A percentile compares a stretch with the other conserved stretches of the same genome.
phyloP scores from a whole-genome alignment of 495 filamentous ascomycete genomes.

The Podospora pseudocomata region DNA sequence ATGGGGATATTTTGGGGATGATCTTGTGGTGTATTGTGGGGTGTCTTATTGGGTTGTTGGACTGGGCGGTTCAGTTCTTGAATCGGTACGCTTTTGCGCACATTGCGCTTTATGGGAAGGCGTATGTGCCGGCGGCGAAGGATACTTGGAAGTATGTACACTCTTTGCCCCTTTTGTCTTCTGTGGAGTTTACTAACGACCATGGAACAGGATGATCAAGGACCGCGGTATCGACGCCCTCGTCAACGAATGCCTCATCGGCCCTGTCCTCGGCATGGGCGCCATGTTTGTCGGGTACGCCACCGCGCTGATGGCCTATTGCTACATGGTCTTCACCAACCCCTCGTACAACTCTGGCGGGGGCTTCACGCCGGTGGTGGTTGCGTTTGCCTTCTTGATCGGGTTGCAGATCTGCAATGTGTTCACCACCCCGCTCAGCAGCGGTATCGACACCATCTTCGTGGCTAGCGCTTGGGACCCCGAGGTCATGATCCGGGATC shows the following conservation, averaged over 20 bases:
- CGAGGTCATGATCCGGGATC: conserved; percentile 75
- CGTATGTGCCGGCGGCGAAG: conserved; percentile 80
- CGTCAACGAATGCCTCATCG: conserved; percentile 85
- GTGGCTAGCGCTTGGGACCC: conserved; percentile 87
- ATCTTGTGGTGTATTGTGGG: conserved; percentile 68
- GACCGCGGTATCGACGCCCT: conserved; percentile 87
- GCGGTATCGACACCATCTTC: conserved; percentile 76
- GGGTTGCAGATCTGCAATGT: conserved; percentile 84
- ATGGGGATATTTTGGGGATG: conserved; percentile 65
- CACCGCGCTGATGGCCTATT: conserved; percentile 74
- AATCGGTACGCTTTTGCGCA: conserved; percentile 87
- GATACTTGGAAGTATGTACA: conserved; percentile 67
- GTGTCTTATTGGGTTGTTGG: conserved; percentile 71
- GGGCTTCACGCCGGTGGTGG: conserved; percentile 59
- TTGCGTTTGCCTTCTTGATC: conserved; percentile 80
- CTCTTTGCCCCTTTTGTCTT: neutral
- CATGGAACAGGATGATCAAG: conserved; percentile 64
- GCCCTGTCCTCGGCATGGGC: conserved; percentile 86
- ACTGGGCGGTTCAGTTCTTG: conserved; percentile 79
- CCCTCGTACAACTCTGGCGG: conserved; percentile 72
- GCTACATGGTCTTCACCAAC: conserved; percentile 72
- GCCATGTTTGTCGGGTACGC: conserved; percentile 78
- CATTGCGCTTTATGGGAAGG: conserved; percentile 86
- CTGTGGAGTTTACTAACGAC: conserved; percentile 16
- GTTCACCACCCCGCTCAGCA: conserved; percentile 77